phyloP scores from a whole-genome alignment of 371 early-diverging fungal genomes.

The Mortierella polycephala region DNA sequence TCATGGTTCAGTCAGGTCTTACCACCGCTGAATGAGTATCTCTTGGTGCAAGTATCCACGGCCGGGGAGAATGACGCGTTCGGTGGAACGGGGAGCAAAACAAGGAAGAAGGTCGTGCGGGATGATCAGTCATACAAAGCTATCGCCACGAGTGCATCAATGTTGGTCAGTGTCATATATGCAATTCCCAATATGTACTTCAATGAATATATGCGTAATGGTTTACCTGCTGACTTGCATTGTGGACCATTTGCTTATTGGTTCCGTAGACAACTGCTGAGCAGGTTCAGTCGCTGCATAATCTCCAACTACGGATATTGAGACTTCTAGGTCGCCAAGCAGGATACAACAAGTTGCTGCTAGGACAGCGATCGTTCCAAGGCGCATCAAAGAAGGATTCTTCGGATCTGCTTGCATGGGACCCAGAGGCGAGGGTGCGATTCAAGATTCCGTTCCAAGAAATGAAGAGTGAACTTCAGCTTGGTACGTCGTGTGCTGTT shows the following conservation, averaged over 20 bases:
- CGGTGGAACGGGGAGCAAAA: constrained; percentile 2
- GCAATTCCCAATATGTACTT: neutral
- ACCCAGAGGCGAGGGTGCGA: constrained; percentile 61
- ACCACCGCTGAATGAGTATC: constrained; percentile 75
- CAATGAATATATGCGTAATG: neutral
- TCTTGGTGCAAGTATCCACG: constrained; percentile 62
- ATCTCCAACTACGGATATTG: constrained; percentile 71
- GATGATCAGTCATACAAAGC: constrained; percentile 13
- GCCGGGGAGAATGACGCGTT: constrained; percentile 28
- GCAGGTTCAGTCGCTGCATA: constrained; percentile 54
- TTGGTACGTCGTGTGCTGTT: constrained; percentile 61
- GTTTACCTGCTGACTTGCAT: too few species aligned
- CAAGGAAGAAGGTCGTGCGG: constrained; percentile 8
- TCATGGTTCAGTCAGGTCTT: constrained; percentile 58
- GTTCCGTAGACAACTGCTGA: constrained; percentile 22
- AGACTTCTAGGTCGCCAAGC: constrained; percentile 77
- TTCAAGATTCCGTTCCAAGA: constrained; percentile 77
- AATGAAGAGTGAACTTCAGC: constrained; percentile 66
- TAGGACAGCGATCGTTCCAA: constrained; percentile 56
- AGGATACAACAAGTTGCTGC: constrained; percentile 64
- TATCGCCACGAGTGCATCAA: constrained; percentile 15
- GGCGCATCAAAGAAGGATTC: constrained; percentile 15
- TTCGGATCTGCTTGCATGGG: constrained; percentile 66
- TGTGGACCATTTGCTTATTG: neutral
- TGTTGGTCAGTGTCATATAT: constrained; percentile 6